Evolutionary conservation across 2,329 filamentous ascomycete species (phyloP), one percentile per base, ranked within the genome.

Genomic region (Penicillium sp.): DNA sequence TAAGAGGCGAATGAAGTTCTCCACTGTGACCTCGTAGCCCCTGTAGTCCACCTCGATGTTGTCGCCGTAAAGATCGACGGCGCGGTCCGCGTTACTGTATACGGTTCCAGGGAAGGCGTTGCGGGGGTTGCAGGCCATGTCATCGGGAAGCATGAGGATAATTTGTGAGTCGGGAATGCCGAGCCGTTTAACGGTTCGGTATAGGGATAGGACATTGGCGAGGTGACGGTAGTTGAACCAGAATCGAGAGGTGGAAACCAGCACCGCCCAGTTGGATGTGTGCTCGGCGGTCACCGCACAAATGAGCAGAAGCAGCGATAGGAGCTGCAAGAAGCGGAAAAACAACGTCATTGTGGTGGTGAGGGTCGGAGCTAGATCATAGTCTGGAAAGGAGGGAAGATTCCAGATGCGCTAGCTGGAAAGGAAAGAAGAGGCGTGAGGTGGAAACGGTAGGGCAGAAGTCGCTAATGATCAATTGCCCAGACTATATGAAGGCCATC

Each of bases 221-320:
- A 99, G 88, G 76, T 99, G 95, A 57, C 95, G 90, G 78, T 99
- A 99, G 80, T 99, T 99, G 87, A 99, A 99, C 95, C 95, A 99
- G 83, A 99, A 99, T 53, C 95, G 90, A 53, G 95, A 99, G 6
- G 95, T 99, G 64, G 91, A 95, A 58, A 99, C 95, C n/a, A 99
- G 88, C 61, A 99, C 95, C 10, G 95, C 95, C 95, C 95, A 99
- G 78, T 99, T 99, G 73, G 92, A 97, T 16, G 95, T 99, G 78
- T 99, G 95, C 54, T 77, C 75, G 10, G 74, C 68, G 23, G 58
- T 58, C 3, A 58, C 69, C 35, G 56, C 45, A 31, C 56, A 31
- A 21, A 57, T 39, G 31, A 72, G 58, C 31, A 69, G 60, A 50
- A 73, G 57, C 27, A 68, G 58, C 49, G 60, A 54, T 50, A 72